Evolutionary conservation across 768 basidiomycete genomes (phyloP).

Genomic region (Macrocybe gigantea): DNA sequence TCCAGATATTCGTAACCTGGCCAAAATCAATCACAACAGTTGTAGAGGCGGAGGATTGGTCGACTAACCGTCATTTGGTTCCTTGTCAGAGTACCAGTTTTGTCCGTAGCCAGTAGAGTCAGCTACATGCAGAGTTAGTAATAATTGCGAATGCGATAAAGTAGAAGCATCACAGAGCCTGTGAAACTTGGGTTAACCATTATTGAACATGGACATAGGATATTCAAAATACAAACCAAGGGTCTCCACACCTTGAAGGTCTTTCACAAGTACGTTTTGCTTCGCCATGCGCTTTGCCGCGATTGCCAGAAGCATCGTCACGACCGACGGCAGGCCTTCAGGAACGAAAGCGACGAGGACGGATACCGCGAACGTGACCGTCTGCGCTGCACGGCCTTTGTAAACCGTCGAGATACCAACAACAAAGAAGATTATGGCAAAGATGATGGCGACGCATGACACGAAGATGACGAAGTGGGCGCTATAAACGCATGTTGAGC

Average conservation of each 20-base stretch:
- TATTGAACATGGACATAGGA: constrained; percentile 29
- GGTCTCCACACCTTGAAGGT: constrained; percentile 69
- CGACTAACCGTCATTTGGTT: constrained; percentile 62
- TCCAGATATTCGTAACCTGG: constrained; percentile 64
- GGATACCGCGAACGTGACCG: constrained; percentile 59
- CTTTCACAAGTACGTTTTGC: constrained; percentile 69
- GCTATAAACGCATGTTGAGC: constrained; percentile 20
- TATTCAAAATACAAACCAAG: constrained; percentile 34
- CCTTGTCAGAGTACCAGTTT: constrained; percentile 64
- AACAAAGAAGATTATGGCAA: constrained; percentile 59
- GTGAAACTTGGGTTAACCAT: constrained; percentile 32
- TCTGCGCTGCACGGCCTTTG: constrained; percentile 52
- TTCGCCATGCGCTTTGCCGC: constrained; percentile 69
- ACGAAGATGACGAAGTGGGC: constrained; percentile 57
- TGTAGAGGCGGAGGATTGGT: neutral
- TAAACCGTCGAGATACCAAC: constrained; percentile 64
- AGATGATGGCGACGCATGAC: constrained; percentile 54
- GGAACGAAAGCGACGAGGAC: constrained; percentile 58
- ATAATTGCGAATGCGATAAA: neutral
- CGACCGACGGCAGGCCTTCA: constrained; percentile 62
- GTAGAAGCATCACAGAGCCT: constrained; percentile 30
- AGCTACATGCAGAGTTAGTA: constrained; percentile 29
- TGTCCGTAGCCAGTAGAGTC: constrained; percentile 65
- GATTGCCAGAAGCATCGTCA: constrained; percentile 61
- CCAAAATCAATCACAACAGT: neutral